Evolutionary conservation across 345 rosid species (phyloP), one percentile per base, ranked within the genome.

Genomic region (Clarkia xantiana): DNA sequence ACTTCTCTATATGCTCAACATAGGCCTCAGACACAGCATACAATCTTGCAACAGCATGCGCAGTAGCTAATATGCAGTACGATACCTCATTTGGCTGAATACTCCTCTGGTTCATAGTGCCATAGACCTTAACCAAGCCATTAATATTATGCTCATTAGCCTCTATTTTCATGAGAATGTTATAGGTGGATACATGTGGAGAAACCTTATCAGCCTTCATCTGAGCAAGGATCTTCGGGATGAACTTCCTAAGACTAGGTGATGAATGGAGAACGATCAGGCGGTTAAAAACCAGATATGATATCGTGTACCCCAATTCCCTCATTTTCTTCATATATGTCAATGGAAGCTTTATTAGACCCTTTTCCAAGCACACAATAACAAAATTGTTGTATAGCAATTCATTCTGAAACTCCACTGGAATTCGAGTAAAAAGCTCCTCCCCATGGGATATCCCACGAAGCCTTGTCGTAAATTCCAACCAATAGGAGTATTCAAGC

Each of bases 281-380:
- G 7, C 36, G 36, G 36, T 29, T 29, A 71, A 81, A 83, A 49
- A 86, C 69, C 73, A 86, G 67, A 69, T 77, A 60, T 0, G 96
- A 86, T 12, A 89, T 77, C 34, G 86, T 66, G 46, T 59, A 68
- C 53, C 86, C 86, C 20, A 83, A 62, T 64, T 79, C 94, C 66
- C 96, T 77, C 86, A 86, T 83, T 74, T 83, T 91, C 84, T 83
- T 83, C 96, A 86, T 83, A 76, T 81, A 91, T 11, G 52, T 82
- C 11, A 86, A 77, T 1, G 97, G 72, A 53, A 84, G 84, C 75
- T 71, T 77, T 40, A 81, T 61, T 29, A 71, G 64, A 22, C 93
- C 86, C 62, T 86, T 79, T 56, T 64, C 94, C 74, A 91, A 69
- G 76, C 93, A 81, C 7, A 87, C 78, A 42, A 91, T 79, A 47